phyloP scores from a whole-genome alignment of 2,329 filamentous ascomycete species.

The Fusarium sp. region DNA sequence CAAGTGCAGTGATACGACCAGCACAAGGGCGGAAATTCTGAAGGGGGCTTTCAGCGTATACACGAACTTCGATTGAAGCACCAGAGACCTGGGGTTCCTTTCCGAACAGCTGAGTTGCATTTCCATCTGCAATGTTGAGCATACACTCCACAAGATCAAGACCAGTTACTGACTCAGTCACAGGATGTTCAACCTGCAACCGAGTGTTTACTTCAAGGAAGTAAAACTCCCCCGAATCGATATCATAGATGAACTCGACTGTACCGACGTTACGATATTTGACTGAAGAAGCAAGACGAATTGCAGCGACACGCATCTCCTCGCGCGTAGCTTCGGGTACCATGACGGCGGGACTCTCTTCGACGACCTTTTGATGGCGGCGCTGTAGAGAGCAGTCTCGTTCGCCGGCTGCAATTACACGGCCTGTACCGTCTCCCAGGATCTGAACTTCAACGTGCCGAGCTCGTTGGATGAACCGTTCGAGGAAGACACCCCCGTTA shows the following conservation, averaged over 20 bases:
- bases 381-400: conserved; percentile 64
- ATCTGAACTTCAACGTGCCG: conserved; percentile 64
- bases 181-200: conserved; percentile 61
- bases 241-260: conserved; percentile 58
- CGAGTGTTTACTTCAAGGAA: conserved; percentile 63
- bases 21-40: conserved; percentile 69
- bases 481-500: conserved; percentile 54
- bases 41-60: conserved; percentile 64
- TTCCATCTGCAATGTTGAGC: conserved; percentile 47
- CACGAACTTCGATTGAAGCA: conserved; percentile 52
- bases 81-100: conserved; percentile 26
- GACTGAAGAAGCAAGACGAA: conserved; percentile 50
- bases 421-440: conserved; percentile 57
- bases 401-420: conserved; percentile 55
- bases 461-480: conserved; percentile 54
- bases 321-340: conserved; percentile 46
- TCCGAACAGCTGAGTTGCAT: conserved; percentile 31
- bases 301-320: conserved; percentile 52
- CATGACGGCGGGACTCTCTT: conserved; percentile 56
- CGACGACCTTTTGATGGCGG: conserved; percentile 63
- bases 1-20: conserved; percentile 66
- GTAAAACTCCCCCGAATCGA: conserved; percentile 52
- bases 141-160: conserved; percentile 75
- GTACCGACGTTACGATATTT: conserved; percentile 57
- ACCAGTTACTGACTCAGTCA: conserved; percentile 79